A percentile compares a stretch with the other conserved stretches of the same genome.
These are phyloP conservation scores for Citrus sinensis DNA, from an alignment of 345 rosid genomes.

Conservation along the genomic window DNA sequence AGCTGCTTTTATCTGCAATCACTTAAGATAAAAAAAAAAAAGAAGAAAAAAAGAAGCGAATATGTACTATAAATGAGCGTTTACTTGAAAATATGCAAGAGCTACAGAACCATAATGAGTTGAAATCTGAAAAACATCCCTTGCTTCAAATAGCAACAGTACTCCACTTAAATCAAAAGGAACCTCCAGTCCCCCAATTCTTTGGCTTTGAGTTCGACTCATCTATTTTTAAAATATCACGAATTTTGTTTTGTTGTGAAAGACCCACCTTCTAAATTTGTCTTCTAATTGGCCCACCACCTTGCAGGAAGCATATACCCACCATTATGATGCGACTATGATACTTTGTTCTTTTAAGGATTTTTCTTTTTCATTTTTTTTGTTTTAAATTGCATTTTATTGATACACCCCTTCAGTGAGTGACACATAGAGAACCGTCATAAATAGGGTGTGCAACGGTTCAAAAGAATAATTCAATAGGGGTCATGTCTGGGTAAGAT, in stretches of 20 bases:
- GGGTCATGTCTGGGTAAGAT: no score
- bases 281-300: slow-evolving; percentile 6
- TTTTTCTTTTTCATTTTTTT: no score
- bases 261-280: slow-evolving; percentile 16
- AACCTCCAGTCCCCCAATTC: not conserved
- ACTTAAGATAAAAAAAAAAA: not conserved
- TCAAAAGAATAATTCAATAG: no score
- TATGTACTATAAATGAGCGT: not conserved
- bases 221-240: not conserved
- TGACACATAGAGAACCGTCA: no score
- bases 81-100: not conserved
- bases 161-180: not conserved
- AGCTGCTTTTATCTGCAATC: not conserved
- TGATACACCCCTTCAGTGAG: no score
- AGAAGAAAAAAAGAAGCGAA: not conserved
- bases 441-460: no score
- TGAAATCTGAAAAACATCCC: slow-evolving; percentile 1
- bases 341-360: not conserved
- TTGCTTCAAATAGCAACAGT: slow-evolving; percentile 15
- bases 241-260: not conserved
- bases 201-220: slow-evolving; percentile 3
- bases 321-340: not conserved
- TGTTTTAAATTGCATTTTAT: no score
- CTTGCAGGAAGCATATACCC: not conserved
- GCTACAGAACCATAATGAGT: not conserved